phyloP scores from a whole-genome alignment of 2,329 filamentous ascomycete genomes.

The Penicillium rolfsii region DNA sequence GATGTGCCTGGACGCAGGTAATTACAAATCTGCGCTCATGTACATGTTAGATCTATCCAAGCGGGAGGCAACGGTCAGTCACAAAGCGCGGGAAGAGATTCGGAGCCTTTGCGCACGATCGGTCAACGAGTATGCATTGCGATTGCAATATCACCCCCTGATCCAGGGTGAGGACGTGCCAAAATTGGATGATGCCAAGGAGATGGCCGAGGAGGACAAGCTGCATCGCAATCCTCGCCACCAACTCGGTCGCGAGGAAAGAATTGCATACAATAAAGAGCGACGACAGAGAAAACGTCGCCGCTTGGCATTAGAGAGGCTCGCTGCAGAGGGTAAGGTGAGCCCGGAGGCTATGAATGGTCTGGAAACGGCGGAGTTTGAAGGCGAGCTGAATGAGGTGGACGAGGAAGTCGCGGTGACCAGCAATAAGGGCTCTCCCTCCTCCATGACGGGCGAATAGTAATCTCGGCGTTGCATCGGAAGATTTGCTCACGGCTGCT shows the following conservation, averaged over 20 bases:
- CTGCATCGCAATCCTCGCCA: not conserved
- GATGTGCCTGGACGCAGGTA: constrained; percentile 53
- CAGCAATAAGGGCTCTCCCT: not conserved
- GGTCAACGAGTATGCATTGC: constrained; percentile 36
- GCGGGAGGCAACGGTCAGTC: constrained; percentile 34
- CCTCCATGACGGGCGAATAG: constrained; percentile 2
- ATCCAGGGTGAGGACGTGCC: constrained; percentile 21
- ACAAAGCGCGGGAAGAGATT: constrained; percentile 33
- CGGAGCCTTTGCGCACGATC: constrained; percentile 34
- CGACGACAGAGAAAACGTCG: constrained; percentile 11
- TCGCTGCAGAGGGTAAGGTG: not conserved
- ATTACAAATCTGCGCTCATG: constrained; percentile 42
- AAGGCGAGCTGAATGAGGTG: not conserved
- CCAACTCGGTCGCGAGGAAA: constrained; percentile 1
- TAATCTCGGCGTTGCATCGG: not conserved
- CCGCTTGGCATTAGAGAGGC: constrained; percentile 1
- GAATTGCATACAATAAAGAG: constrained; percentile 10
- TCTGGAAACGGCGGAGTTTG: not conserved
- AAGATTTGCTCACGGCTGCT: not conserved
- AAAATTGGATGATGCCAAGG: not conserved
- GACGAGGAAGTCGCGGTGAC: not conserved
- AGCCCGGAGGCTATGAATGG: not conserved
- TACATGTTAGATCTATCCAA: constrained; percentile 44
- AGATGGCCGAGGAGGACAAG: not conserved
- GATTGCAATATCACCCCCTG: constrained; percentile 36